Conservation (phyloP, 805 yeast species). For the Starmerella roubikii region DNA sequence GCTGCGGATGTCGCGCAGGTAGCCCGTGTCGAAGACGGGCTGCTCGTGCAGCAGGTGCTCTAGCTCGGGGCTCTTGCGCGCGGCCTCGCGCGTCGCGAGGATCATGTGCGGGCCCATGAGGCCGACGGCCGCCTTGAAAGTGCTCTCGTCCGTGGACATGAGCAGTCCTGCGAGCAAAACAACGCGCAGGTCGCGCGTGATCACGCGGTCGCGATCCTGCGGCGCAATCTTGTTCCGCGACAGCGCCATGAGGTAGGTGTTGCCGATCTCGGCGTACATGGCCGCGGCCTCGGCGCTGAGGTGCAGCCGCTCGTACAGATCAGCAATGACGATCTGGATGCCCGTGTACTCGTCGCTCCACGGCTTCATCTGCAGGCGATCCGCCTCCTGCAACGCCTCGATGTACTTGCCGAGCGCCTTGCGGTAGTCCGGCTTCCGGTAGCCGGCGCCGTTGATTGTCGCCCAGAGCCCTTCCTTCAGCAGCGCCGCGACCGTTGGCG, state of each 20-base stretch:
- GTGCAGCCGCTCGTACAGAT: conserved; percentile 63
- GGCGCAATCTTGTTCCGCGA: conserved; percentile 35
- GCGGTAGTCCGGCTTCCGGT: conserved; percentile 39
- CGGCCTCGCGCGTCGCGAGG: conserved; percentile 54
- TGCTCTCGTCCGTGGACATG: conserved; percentile 10
- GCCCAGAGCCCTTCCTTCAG: conserved; percentile 72
- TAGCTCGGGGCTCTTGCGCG: conserved; percentile 22
- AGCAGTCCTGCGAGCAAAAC: conserved; percentile 52
- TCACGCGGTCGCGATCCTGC: conserved; percentile 38
- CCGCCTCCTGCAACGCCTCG: conserved; percentile 56
- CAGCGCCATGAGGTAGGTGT: conserved; percentile 39
- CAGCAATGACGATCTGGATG: conserved; percentile 72
- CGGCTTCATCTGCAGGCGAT: conserved; percentile 40
- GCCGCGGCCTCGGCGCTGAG: conserved; percentile 50
- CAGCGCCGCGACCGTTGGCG: conserved; percentile 53
- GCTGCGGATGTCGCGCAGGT: conserved; percentile 12
- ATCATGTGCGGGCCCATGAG: conserved; percentile 47
- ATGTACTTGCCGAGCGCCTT: conserved; percentile 60
- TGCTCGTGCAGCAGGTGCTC: conserved; percentile 17
- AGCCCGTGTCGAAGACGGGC: conserved; percentile 11
- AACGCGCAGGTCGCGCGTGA: conserved; percentile 58
- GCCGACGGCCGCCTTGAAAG: conserved; percentile 24
- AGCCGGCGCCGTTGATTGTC: conserved; percentile 51
- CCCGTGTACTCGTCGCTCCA: conserved; percentile 78
- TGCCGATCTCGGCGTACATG: conserved; percentile 49